phyloP scores from a whole-genome alignment of 441 rosid genomes.

The Brassica hybrid region DNA sequence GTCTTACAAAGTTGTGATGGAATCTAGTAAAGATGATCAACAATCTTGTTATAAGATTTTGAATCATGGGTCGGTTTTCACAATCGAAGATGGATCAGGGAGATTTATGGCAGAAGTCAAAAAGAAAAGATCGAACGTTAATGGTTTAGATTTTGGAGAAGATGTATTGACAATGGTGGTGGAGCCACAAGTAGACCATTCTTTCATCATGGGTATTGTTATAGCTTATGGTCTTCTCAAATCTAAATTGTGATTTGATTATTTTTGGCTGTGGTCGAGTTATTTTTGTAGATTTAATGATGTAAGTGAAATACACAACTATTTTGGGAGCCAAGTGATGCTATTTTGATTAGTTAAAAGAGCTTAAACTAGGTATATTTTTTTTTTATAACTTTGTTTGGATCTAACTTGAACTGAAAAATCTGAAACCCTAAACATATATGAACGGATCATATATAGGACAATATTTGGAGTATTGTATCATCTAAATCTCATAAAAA shows the following conservation, averaged over 20 bases:
- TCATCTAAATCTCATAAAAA: background rate
- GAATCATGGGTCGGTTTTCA: conserved; percentile 40
- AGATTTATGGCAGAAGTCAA: conserved; percentile 56
- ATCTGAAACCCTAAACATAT: too few relatives aligned
- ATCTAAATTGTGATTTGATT: conserved; percentile 38
- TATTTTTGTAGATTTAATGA: conserved; percentile 2
- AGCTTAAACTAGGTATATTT: background rate
- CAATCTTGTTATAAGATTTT: conserved; percentile 41
- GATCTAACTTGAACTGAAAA: background rate
- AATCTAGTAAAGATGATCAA: conserved; percentile 18
- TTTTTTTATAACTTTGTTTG: too few relatives aligned
- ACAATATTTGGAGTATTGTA: background rate
- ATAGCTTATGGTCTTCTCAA: conserved; percentile 53
- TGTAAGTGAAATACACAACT: conserved; percentile 1
- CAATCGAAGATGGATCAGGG: conserved; percentile 48
- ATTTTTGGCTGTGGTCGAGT: background rate
- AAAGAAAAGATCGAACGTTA: conserved; percentile 50
- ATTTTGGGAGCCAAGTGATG: background rate
- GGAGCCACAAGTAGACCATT: conserved; percentile 58
- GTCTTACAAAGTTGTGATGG: conserved; percentile 36
- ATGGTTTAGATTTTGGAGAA: conserved; percentile 54
- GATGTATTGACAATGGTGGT: conserved; percentile 64
- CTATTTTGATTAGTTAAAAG: background rate
- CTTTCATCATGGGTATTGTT: conserved; percentile 55
- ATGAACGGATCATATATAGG: too few relatives aligned